These are phyloP conservation scores for Lachancea quebecensis DNA, from an alignment of 805 yeast species.

Conservation along the genomic window DNA sequence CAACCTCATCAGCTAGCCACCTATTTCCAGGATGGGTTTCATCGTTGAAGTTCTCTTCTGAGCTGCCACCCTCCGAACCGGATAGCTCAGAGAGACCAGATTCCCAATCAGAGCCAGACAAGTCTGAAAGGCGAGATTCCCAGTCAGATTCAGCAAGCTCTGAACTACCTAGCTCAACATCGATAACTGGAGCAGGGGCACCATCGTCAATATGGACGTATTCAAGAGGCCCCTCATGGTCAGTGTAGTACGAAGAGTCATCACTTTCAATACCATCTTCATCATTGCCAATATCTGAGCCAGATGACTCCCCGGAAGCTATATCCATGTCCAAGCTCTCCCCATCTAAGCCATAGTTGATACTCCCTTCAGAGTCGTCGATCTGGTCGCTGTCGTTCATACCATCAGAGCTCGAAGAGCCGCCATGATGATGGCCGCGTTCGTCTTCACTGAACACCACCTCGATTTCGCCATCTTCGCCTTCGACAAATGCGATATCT, in stretches of 20 bases:
- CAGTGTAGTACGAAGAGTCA: conserved; percentile 7
- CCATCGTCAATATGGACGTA: conserved; percentile 24
- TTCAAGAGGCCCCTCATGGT: conserved; percentile 6
- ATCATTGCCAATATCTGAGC: conserved; percentile 10
- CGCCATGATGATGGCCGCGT: conserved; percentile 23
- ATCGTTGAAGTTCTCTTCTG: conserved; percentile 13
- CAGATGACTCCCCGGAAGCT: background rate
- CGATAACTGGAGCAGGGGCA: conserved; percentile 29
- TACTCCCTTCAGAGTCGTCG: conserved; percentile 17
- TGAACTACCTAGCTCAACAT: conserved; percentile 28
- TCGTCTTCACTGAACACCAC: conserved; percentile 30
- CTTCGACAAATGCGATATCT: conserved; percentile 35
- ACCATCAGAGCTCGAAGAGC: conserved; percentile 19
- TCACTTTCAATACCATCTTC: conserved; percentile 24
- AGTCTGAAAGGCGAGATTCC: conserved; percentile 28
- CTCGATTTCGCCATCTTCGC: conserved; percentile 32
- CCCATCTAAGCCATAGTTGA: conserved; percentile 17
- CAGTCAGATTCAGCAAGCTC: conserved; percentile 28
- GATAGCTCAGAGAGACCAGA: conserved; percentile 31
- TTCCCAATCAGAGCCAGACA: conserved; percentile 31
- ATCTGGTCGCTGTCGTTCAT: conserved; percentile 13
- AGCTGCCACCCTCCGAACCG: conserved; percentile 26
- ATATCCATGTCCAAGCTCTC: background rate
- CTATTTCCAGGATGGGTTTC: conserved; percentile 16
- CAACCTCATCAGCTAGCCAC: conserved; percentile 28